A percentile compares a stretch with the other conserved stretches of the same genome.
These are phyloP conservation scores for Orbilia quercus DNA, from an alignment of 2,329 filamentous ascomycete genomes.

Conservation along the genomic window DNA sequence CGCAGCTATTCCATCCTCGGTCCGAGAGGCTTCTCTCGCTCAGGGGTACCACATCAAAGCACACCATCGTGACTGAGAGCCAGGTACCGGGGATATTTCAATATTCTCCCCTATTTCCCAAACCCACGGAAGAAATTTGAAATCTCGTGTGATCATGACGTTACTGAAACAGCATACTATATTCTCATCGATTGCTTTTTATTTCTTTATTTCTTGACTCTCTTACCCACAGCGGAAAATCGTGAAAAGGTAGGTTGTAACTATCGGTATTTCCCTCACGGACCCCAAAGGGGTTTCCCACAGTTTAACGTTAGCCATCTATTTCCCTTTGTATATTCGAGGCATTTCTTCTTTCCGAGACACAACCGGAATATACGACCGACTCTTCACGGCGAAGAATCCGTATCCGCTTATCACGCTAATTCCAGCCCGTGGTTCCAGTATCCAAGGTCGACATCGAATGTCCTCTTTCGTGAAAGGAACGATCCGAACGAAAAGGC, in stretches of 20 bases:
- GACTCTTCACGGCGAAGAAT: conserved; percentile 32
- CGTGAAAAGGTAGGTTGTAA: neutral
- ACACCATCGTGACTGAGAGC: conserved; percentile 18
- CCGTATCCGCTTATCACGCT: conserved; percentile 40
- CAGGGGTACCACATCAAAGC: conserved; percentile 48
- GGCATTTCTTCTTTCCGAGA: conserved; percentile 55
- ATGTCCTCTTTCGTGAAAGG: conserved; percentile 41
- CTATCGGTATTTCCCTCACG: conserved; percentile 41
- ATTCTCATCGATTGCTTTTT: conserved; percentile 17
- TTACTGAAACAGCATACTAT: conserved; percentile 44
- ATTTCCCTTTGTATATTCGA: conserved; percentile 29
- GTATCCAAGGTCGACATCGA: conserved; percentile 27
- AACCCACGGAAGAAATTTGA: conserved; percentile 38
- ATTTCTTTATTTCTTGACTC: conserved; percentile 2
- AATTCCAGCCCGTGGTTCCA: conserved; percentile 32
- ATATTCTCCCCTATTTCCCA: conserved; percentile 52
- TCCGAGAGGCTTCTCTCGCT: conserved; percentile 47
- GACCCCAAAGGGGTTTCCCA: conserved; percentile 32
- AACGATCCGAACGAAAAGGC: conserved; percentile 51
- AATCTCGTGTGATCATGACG: conserved; percentile 56
- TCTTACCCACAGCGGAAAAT: conserved; percentile 2
- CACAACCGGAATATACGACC: conserved; percentile 44
- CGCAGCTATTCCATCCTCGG: conserved; percentile 35
- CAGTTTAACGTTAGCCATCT: conserved; percentile 1
- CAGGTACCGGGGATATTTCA: conserved; percentile 44